Evolutionary conservation across 257 asterid genomes (phyloP), one percentile per base, ranked within the genome.

Genomic region (Apocynum venetum): DNA sequence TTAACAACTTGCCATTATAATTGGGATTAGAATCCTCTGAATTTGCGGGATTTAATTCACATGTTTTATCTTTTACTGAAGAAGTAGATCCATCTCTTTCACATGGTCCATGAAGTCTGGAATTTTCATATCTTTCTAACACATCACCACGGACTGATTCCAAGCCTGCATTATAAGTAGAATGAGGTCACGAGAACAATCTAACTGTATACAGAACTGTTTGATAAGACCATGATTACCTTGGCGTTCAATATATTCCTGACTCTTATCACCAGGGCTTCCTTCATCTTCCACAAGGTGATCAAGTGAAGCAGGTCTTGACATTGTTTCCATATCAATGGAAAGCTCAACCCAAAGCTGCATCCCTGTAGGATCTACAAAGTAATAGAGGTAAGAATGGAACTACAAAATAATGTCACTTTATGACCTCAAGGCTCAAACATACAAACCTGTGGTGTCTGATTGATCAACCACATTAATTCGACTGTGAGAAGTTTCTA

Each of bases 361-460:
- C 51, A 72, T 51, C 61, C 61, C 46, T 31, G 49, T 52, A 72
- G 8, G 25, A 49, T 72, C 76, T 72, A 40, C 63, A 35, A 36
- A 72, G 43, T 15, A 72, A 72, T 13, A 6, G 15, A 43, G 46
- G 46, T 25, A 72, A 72, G 61, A 36, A 36, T 49, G 52, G 12
- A 71, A 49, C 63, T 51, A 36, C 46, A 0, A 0, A 13, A 6
- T 8, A 40, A 31, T 25, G 46, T 13, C 4, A 72, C 31, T 72
- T 72, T 72, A 72, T 31, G 43, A 72, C 47, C 61, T 51, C 31
- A 67, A 64, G 79, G 48, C 75, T 36, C 41, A 67, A 64, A 80
- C 43, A 52, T 41, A 70, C 87, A 78, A 81, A 88, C 89, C 61
- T 14, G n/a, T 49, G 66, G 81, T 69, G 73, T 72, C 75, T 67